These are phyloP conservation scores for Tylopilus intermedius DNA, from an alignment of 768 basidiomycete genomes.

Conservation along the genomic window DNA sequence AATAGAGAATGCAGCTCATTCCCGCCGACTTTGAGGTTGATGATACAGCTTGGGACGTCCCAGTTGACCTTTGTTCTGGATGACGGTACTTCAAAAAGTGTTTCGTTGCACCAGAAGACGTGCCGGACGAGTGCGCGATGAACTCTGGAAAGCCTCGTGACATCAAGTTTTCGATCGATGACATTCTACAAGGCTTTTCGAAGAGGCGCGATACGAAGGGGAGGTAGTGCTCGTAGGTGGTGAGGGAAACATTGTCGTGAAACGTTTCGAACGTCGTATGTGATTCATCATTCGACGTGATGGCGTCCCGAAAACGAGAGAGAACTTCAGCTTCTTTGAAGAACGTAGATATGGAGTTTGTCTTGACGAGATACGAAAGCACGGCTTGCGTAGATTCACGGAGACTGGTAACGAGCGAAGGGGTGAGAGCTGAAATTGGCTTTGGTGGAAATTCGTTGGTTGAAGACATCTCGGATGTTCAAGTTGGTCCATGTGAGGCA, in stretches of 20 bases:
- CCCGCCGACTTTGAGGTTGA: slow-evolving; percentile 10
- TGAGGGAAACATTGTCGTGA: slow-evolving; percentile 16
- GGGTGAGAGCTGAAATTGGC: slow-evolving; percentile 13
- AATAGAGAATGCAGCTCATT: slow-evolving; percentile 20
- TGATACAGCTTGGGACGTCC: slow-evolving; percentile 11
- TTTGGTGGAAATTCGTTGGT: slow-evolving; percentile 11
- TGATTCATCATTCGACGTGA: not conserved
- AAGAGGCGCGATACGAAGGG: slow-evolving; percentile 19
- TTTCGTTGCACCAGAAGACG: slow-evolving; percentile 14
- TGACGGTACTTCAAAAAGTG: slow-evolving; percentile 21
- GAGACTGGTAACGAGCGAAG: slow-evolving; percentile 13
- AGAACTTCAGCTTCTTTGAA: slow-evolving; percentile 15
- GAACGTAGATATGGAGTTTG: slow-evolving; percentile 16
- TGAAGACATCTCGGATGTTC: slow-evolving; percentile 5
- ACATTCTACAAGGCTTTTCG: slow-evolving; percentile 17
- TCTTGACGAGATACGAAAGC: slow-evolving; percentile 21
- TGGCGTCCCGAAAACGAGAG: slow-evolving; percentile 10
- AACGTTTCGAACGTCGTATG: slow-evolving; percentile 6
- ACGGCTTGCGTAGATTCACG: slow-evolving; percentile 18
- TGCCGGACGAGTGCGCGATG: slow-evolving; percentile 20
- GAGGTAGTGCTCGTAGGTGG: slow-evolving; percentile 15
- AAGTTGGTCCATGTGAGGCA: not conserved
- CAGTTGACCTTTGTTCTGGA: slow-evolving; percentile 18
- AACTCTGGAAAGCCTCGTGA: slow-evolving; percentile 20
- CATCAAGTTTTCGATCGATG: slow-evolving; percentile 20